Evolutionary conservation across 139 green algal genomes (phyloP), one percentile per base, ranked within the genome.

Genomic region (Asterochloris sp.): DNA sequence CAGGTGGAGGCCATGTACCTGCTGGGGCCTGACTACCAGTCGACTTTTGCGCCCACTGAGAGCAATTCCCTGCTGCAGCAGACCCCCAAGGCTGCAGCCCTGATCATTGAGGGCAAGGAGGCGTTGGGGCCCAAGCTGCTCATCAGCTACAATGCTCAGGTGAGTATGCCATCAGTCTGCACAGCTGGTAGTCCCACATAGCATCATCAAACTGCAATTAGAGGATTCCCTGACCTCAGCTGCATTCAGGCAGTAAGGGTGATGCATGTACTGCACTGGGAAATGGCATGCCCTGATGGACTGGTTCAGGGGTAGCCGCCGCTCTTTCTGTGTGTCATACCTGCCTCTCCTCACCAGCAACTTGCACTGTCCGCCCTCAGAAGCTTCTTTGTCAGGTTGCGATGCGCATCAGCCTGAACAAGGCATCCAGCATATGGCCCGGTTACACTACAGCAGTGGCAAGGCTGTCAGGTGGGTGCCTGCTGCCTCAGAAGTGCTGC

Each of bases 1-100:
- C 83, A 89, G 26, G 85, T 87, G 1, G n/a, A 69, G 4, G 85
- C 85, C 15, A 78, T 91, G 61, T 64, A 82, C 26, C 69, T 77
- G 17, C 67, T 91, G 62, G 88, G 88, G 1, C 85, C 85, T 0
- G 74, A 87, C 79, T 89, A 88, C 85, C 84, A 87, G 73, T 81
- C 79, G 23, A 81, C 78, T 11, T 85, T 89, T 21, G 77, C 69
- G 13, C 19, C 79, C 0, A 38, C 71, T 0, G 88, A 91, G 62
- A 83, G 69, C 62, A 81, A 85, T 62, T 71, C 82, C 17, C 67
- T 85, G 61, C 87, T 89, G 73, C 80, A 87, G 14, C 83, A 87
- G 79, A 60, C 80, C 23, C 81, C 78, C 10, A 62, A 64, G 0
- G 81, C 85, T 4, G 83, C 85, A 13, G 76, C 81, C 0, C 74